Percentiles rank a stretch among this genome's conserved stretches.
Evolutionary conservation across 495 filamentous ascomycete species (phyloP).

Genomic region (Penicillium lividum): DNA sequence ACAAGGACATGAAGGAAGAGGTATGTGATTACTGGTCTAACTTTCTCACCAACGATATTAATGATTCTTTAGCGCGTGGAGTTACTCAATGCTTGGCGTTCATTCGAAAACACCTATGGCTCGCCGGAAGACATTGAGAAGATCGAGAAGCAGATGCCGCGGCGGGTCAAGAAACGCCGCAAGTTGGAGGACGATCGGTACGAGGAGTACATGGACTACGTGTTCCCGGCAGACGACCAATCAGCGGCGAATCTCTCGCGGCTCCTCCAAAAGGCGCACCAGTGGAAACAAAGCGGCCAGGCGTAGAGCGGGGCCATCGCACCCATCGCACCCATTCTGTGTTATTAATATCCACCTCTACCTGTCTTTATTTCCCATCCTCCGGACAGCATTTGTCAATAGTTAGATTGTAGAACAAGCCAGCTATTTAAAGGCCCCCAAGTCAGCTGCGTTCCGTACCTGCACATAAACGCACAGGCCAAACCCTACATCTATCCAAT

Average conservation of each 20-base stretch:
- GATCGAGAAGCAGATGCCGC: constrained; percentile 90
- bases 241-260: constrained; percentile 81
- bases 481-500: not conserved
- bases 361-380: not conserved
- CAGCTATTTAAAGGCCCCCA: too few species aligned
- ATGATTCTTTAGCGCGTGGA: constrained; percentile 64
- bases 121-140: constrained; percentile 74
- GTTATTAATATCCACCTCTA: constrained; percentile 6
- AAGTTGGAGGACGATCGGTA: constrained; percentile 92
- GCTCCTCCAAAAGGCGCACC: constrained; percentile 78
- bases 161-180: constrained; percentile 89
- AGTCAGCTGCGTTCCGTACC: not conserved
- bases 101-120: constrained; percentile 86
- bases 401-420: too few species aligned
- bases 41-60: constrained; percentile 21
- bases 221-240: constrained; percentile 96
- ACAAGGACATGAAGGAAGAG: constrained; percentile 91
- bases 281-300: constrained; percentile 71
- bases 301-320: constrained; percentile 6
- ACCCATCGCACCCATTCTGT: not conserved
- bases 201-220: constrained; percentile 97
- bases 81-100: constrained; percentile 86
- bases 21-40: constrained; percentile 33
- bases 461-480: not conserved
- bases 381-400: not conserved